Evolutionary conservation across 75 land plant species (phyloP), one percentile per base, ranked within the genome.

Genomic region (Cunninghamia lanceolata): DNA sequence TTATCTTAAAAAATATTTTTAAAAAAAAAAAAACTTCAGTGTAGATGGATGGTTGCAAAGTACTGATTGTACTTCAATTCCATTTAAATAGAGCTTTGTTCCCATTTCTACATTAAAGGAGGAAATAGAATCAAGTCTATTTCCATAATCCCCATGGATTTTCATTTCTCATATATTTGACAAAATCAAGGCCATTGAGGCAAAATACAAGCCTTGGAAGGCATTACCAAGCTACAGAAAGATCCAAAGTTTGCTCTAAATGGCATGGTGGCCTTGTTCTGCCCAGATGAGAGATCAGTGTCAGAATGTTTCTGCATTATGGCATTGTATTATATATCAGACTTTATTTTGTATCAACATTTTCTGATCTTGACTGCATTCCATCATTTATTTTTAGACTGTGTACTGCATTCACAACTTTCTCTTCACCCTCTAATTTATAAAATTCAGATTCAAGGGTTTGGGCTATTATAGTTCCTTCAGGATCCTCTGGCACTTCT

Each of bases 401-500:
- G 28, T 78, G 39, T 39, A 42, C 81, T 78, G 45, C 81, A 40
- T 78, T 78, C 45, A 39, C 25, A 40, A 13, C 28, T 40, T 78
- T 39, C 46, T 78, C 81, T 40, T 83, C 59, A 46, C 84, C 84
- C 35, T 83, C 84, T 16, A 83, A 52, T 45, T 83, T 83, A 32
- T 83, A 59, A 6, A 83, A 30, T 52, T 83, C 86, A 30, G 73
- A 77, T 43, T 88, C 89, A 11, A 88, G 78, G 46, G 86, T 54
- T 32, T 85, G 83, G 38, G 80, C 87, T 40, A 86, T 76, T 75
- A 38, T 86, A 17, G 76, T 17, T 85, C 84, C 89, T 46, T 52
- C 83, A 42, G 81, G 86, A 52, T 76, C 77, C 43, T 88, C 87
- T 30, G 89, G 86, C 30, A 88, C 86, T 42, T 88, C 50, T 17